Evolutionary conservation across 345 rosid species (phyloP), one percentile per base, ranked within the genome.

Genomic region (Zanthoxylum bungeanum): DNA sequence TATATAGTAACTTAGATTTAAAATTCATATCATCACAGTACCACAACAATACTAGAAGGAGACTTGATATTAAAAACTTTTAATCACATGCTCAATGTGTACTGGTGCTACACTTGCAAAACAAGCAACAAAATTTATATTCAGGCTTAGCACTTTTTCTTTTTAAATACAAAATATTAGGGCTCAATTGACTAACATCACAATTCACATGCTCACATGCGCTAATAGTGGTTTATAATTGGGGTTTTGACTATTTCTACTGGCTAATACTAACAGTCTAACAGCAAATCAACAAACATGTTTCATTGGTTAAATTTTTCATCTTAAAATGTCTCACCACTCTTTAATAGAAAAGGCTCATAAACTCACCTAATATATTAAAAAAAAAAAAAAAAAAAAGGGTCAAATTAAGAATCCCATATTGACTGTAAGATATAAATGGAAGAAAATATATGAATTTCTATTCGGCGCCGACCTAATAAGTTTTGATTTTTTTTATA

Each of bases 161-260:
- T 25, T 31, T 24, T 39, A 27, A 39, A 24, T 5, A 12, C 22
- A 40, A 40, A 40, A 22, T 25, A 42, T 42, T 14, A 25, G 22
- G 51, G 17, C 39, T 9, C 22, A 2, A 47, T 44, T 64, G 68
- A 64, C 68, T 7, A 28, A 44, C 19, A 21, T 44, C 53, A n/a
- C n/a, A n/a, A n/a, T n/a, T n/a, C n/a, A 44, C 68, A 27, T 44
- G 68, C 52, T 64, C 68, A 64, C 68, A 27, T 64, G 53, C 53
- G 16, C 7, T 16, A 64, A 64, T 31, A 44, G 36, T 17, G 7
- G 4, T 63, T 3, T 16, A 40, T 44, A 25, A 42, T 14, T 42
- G 52, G 52, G 66, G 47, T 37, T 57, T 57, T 57, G 61, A 57
- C 61, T 57, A 30, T 57, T 57, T 57, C 22, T 25, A 25, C 52